Percentiles rank a stretch among this genome's conserved stretches.
Conservation (phyloP, 108 stramenopile genomes). For the Nitzschia palea region DNA sequence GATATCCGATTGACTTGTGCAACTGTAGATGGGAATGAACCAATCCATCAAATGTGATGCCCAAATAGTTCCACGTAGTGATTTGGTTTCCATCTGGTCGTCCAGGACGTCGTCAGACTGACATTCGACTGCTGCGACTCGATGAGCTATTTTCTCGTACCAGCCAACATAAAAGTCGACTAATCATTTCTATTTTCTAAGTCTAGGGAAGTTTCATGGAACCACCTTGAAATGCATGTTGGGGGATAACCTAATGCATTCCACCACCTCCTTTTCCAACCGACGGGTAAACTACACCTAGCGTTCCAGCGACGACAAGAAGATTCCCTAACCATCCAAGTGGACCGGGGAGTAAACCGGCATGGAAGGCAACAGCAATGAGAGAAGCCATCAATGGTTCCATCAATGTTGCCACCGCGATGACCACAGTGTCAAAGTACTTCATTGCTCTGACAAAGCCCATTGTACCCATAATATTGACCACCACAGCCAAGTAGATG, state of each 20-base stretch:
- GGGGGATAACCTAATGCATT: not conserved
- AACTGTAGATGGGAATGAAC: too few species aligned
- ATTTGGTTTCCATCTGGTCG: too few species aligned
- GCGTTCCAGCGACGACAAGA: slow-evolving; percentile 40
- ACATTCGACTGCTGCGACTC: too few species aligned
- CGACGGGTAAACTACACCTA: slow-evolving; percentile 40
- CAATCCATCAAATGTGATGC: too few species aligned
- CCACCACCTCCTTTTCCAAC: slow-evolving; percentile 7
- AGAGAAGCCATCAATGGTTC: slow-evolving; percentile 46
- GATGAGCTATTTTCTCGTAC: too few species aligned
- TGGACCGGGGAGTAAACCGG: slow-evolving; percentile 38
- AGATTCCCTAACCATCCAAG: slow-evolving; percentile 48
- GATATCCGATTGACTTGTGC: too few species aligned
- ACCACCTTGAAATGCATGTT: not conserved
- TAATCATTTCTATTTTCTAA: too few species aligned
- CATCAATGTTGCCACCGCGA: slow-evolving; percentile 40
- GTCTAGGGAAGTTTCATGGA: too few species aligned
- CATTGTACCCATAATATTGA: slow-evolving; percentile 61
- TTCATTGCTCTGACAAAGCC: slow-evolving; percentile 67
- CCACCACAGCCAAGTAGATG: slow-evolving; percentile 49
- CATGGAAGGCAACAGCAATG: slow-evolving; percentile 28
- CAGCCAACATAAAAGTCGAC: too few species aligned
- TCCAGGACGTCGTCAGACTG: too few species aligned
- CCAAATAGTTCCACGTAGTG: too few species aligned
- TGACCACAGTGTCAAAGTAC: slow-evolving; percentile 62